Evolutionary conservation across 2,329 filamentous ascomycete genomes (phyloP), one percentile per base, ranked within the genome.

Genomic region (Ilyonectria mors-panacis): DNA sequence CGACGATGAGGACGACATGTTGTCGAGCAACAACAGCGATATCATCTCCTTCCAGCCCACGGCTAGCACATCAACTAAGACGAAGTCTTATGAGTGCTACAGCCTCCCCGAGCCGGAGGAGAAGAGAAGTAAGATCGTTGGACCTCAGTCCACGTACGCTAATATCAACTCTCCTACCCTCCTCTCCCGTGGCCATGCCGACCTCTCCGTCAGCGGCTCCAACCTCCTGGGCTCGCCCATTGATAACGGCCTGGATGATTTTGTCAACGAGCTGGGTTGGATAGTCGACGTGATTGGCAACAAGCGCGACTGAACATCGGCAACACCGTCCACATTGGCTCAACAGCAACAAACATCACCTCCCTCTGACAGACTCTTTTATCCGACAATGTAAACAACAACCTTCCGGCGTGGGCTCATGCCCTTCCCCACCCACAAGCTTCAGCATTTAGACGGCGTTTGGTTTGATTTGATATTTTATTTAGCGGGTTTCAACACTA

Each of bases 211-310:
- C 1, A 71, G 60, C 44, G 70, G 70, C 61, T 51, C 62, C 51
- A 72, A 76, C 66, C 69, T 81, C 17, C 75, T 84, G 2, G 78
- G 77, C 9, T 71, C 76, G 44, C 81, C 80, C 2, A 76, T 79
- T 47, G 80, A 82, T 54, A 76, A 78, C 5, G 80, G 79, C 23
- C 72, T 84, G 6, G 81, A 83, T 53, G 80, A 83, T 62, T 81
- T 84, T 68, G 79, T 76, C 47, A 79, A 70, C 57, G 87, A 88
- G 74, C 78, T 88, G 67, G 81, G 84, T 60, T 88, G 86, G 85
- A 85, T 88, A 76, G 84, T 83, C 12, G 81, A 84, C 35, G 78
- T 82, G 26, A 86, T 88, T 68, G 79, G 80, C 57, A 78, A 73
- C 30, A 81, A 79, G 69, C 56, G 59, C 15, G 48, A 68, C 53